Percentiles rank a stretch among this genome's conserved stretches.
These are phyloP conservation scores for Xylaria multiplex DNA, from an alignment of 2,329 filamentous ascomycete species.

Conservation along the genomic window DNA sequence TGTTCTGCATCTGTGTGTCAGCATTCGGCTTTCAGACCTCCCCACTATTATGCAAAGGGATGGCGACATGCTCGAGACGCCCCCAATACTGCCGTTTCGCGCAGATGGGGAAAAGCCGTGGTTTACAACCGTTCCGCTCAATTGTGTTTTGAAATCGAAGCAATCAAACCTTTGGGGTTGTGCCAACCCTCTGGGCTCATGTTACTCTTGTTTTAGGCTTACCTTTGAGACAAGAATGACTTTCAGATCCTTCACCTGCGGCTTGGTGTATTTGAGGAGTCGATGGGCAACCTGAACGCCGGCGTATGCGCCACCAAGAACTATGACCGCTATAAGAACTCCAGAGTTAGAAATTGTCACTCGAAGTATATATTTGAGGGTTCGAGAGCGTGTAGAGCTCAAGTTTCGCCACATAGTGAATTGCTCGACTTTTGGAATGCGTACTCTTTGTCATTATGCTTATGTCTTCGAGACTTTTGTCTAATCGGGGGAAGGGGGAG, in stretches of 20 bases:
- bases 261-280: slow-evolving; percentile 62
- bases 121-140: neutral
- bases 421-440: neutral
- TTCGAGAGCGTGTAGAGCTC: neutral
- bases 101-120: neutral
- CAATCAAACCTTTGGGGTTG: neutral
- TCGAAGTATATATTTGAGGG: neutral
- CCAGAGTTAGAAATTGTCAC: neutral
- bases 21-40: slow-evolving; percentile 5
- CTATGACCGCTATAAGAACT: slow-evolving; percentile 54
- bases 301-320: slow-evolving; percentile 64
- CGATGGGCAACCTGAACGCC: slow-evolving; percentile 65
- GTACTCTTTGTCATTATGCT: slow-evolving; percentile 26
- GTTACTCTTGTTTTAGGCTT: slow-evolving; percentile 30
- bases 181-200: neutral
- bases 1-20: slow-evolving; percentile 55
- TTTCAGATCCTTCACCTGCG: slow-evolving; percentile 58
- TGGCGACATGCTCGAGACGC: neutral
- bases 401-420: neutral
- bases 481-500: slow-evolving; percentile 6
- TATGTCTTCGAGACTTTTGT: slow-evolving; percentile 2
- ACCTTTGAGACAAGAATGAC: slow-evolving; percentile 68
- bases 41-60: neutral
- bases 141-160: neutral
- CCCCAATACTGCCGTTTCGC: neutral